Percentiles rank a stretch among this genome's conserved stretches.
phyloP scores from a whole-genome alignment of 306 rosid species.

The Bauhinia variegata region DNA sequence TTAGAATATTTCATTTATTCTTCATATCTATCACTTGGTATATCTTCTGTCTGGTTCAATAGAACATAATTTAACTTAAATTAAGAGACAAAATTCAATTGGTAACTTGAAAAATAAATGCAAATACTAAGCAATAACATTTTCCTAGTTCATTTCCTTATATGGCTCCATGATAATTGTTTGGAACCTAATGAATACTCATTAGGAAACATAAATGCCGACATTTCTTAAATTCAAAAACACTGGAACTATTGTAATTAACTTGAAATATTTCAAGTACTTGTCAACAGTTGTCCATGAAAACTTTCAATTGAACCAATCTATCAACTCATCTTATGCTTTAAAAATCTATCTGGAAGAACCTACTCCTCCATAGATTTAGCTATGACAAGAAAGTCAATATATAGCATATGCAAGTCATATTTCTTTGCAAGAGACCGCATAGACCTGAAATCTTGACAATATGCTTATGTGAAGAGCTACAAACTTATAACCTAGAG shows the following conservation, averaged over 20 bases:
- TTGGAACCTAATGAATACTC: constrained; percentile 19
- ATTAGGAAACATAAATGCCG: constrained; percentile 15
- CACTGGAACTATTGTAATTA: not conserved
- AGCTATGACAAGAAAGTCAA: constrained; percentile 65
- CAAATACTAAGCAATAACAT: too few relatives aligned
- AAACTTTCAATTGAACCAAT: constrained; percentile 78
- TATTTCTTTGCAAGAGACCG: constrained; percentile 91
- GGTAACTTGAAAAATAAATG: too few relatives aligned
- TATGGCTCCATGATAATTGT: not conserved
- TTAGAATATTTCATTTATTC: too few relatives aligned
- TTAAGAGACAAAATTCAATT: not conserved
- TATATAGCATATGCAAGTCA: constrained; percentile 69
- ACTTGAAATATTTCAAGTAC: constrained; percentile 44
- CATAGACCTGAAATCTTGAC: too few relatives aligned
- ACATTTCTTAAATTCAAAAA: constrained; percentile 6
- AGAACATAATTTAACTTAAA: too few relatives aligned
- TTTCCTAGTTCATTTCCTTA: too few relatives aligned
- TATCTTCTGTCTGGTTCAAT: too few relatives aligned
- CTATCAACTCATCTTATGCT: constrained; percentile 83
- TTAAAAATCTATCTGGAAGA: constrained; percentile 79
- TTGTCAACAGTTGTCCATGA: constrained; percentile 73
- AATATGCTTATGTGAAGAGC: too few relatives aligned
- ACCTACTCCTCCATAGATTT: constrained; percentile 92
- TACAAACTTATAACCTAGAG: too few relatives aligned
- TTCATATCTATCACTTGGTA: too few relatives aligned